phyloP scores from a whole-genome alignment of 2,329 filamentous ascomycete genomes.

The Colletotrichum abscissum region DNA sequence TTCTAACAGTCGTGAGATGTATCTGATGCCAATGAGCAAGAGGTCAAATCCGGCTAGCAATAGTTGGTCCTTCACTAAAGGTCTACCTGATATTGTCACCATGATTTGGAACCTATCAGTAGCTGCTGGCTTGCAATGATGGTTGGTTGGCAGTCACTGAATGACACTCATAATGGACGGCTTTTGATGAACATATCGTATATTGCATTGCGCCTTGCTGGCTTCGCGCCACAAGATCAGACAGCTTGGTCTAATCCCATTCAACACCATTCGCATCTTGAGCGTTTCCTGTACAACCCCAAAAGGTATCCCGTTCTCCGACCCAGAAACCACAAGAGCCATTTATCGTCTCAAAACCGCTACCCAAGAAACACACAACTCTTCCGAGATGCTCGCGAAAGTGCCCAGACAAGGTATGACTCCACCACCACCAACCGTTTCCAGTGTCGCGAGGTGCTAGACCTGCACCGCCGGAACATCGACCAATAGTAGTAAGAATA shows the following conservation, averaged over 20 bases:
- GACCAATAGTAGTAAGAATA: slow-evolving; percentile 16
- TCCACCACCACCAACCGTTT: slow-evolving; percentile 13
- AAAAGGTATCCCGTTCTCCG: slow-evolving; percentile 34
- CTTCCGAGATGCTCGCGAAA: slow-evolving; percentile 33
- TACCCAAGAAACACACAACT: slow-evolving; percentile 31
- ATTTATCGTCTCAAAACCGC: slow-evolving; percentile 37
- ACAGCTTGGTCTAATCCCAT: slow-evolving; percentile 1
- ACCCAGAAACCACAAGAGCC: slow-evolving; percentile 29
- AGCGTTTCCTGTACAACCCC: slow-evolving; percentile 36
- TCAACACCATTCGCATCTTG: slow-evolving; percentile 37
- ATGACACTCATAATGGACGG: not conserved
- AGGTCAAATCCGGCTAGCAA: too few relatives aligned
- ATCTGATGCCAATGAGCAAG: not conserved
- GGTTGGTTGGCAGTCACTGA: not conserved
- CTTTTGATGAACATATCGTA: slow-evolving; percentile 43
- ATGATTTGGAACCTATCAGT: not conserved
- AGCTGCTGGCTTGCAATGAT: not conserved
- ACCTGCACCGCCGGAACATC: slow-evolving; percentile 3
- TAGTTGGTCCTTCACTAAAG: too few relatives aligned
- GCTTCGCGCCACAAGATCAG: slow-evolving; percentile 31
- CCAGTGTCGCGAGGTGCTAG: slow-evolving; percentile 23
- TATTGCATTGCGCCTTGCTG: slow-evolving; percentile 49
- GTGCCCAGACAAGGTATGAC: slow-evolving; percentile 32
- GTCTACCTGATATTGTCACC: too few relatives aligned
- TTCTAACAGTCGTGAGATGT: not conserved